Conservation (phyloP, 257 asterid genomes). For the Solanum bukasovii region DNA sequence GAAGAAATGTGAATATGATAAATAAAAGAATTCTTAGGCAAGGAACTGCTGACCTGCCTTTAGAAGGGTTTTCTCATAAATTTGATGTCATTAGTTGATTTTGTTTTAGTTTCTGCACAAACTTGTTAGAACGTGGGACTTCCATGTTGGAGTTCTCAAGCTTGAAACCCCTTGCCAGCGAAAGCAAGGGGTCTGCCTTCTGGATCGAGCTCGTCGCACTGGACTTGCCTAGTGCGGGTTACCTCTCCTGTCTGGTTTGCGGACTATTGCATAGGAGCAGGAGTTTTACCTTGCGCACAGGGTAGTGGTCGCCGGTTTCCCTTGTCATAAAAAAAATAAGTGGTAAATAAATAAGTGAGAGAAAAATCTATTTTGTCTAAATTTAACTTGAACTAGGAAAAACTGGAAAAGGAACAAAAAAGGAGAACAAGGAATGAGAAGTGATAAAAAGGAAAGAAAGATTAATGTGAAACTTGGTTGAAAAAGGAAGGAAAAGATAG, state of each 20-base stretch:
- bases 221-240: background rate
- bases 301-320: background rate
- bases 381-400: background rate
- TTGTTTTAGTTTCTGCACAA: background rate
- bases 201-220: background rate
- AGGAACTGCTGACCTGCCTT: background rate
- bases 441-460: background rate
- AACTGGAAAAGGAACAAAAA: background rate
- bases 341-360: background rate
- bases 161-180: too few relatives aligned
- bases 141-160: background rate
- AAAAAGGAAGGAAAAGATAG: background rate
- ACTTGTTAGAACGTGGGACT: background rate
- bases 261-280: background rate
- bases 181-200: background rate
- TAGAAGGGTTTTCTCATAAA: background rate
- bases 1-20: background rate
- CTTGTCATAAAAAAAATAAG: background rate
- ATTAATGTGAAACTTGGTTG: background rate
- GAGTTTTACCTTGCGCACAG: background rate
- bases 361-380: background rate
- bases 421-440: background rate
- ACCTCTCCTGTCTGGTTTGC: background rate
- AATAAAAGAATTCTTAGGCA: background rate
- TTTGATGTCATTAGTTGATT: too few relatives aligned